Conservation (phyloP, 106 monocot genomes). For the Amphibolis antarctica region DNA sequence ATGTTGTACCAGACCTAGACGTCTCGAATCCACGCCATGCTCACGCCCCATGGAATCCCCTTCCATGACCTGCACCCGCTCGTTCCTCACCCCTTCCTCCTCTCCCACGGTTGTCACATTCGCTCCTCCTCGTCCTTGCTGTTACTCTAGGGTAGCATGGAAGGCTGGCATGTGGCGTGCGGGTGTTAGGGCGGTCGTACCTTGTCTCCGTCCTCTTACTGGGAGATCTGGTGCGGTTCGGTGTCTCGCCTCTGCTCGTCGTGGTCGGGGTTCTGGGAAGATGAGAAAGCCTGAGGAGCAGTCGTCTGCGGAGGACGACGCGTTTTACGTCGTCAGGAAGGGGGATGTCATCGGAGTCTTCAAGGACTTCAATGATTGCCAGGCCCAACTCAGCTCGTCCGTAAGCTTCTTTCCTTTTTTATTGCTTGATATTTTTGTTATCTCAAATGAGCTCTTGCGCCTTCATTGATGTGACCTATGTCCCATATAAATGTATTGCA, state of each 20-base stretch:
- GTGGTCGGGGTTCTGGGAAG: not conserved
- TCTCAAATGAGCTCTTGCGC: not conserved
- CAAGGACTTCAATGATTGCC: conserved; percentile 71
- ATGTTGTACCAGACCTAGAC: too few species aligned
- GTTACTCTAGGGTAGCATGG: conserved; percentile 2
- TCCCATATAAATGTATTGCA: too few species aligned
- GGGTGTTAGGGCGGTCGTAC: not conserved
- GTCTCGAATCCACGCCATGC: too few species aligned
- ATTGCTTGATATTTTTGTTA: not conserved
- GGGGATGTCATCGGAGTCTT: conserved; percentile 67
- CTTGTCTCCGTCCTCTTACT: not conserved
- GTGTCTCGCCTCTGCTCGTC: not conserved
- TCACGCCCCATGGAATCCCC: not conserved
- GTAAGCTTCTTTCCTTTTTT: conserved; percentile 22
- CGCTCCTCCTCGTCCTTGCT: not conserved
- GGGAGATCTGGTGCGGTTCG: not conserved
- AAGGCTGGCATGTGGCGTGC: conserved; percentile 1
- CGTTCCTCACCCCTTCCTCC: not conserved
- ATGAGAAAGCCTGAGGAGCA: not conserved
- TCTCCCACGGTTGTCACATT: not conserved
- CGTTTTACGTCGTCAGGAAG: conserved; percentile 92
- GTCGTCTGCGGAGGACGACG: conserved; percentile 29
- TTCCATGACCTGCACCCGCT: not conserved
- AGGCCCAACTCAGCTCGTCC: conserved; percentile 84
- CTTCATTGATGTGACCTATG: too few species aligned